Evolutionary conservation across 768 basidiomycete species (phyloP), one percentile per base, ranked within the genome.

Genomic region (Coprinellus aureogranulatus): DNA sequence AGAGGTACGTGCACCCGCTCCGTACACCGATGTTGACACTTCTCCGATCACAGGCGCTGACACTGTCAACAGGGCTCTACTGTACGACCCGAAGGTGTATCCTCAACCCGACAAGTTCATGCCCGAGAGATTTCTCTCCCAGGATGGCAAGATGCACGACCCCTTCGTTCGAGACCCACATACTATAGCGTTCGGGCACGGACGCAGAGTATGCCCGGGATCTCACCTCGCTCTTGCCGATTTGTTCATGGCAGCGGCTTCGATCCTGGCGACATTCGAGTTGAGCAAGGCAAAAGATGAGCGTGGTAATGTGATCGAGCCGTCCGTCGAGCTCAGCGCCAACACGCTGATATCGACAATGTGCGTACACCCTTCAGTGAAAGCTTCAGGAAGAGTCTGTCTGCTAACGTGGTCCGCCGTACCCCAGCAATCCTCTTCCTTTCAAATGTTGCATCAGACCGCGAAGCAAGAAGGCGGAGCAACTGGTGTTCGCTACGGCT

Each of bases 51-150:
- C n/a, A n/a, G n/a, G n/a, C n/a, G n/a, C n/a, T n/a, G n/a, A n/a
- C n/a, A n/a, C n/a, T n/a, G n/a, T n/a, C n/a, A n/a, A n/a, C n/a
- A n/a, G n/a, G n/a, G n/a, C n/a, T n/a, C n/a, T n/a, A n/a, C n/a
- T n/a, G n/a, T n/a, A n/a, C n/a, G n/a, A 74, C 54, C 71, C 73
- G 9, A 63, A 76, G 16, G n/a, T n/a, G n/a, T n/a, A n/a, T n/a
- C n/a, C n/a, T n/a, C n/a, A n/a, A n/a, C 72, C 76, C 25, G 28
- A 59, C 25, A 59, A 57, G n/a, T 84, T 78, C 63, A 71, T 69
- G 8, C 82, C 82, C 8, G 78, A 75, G 27, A 75, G 82, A 11
- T 82, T 76, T 68, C 64, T 81, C 20, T 53, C 53, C 20, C 61
- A 72, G 18, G 70, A 79, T 54, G 77, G 75, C 20, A 64, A 75